Evolutionary conservation across 1,139 yeast species (phyloP).

Genomic region (Kurtzmaniella natalensis): DNA sequence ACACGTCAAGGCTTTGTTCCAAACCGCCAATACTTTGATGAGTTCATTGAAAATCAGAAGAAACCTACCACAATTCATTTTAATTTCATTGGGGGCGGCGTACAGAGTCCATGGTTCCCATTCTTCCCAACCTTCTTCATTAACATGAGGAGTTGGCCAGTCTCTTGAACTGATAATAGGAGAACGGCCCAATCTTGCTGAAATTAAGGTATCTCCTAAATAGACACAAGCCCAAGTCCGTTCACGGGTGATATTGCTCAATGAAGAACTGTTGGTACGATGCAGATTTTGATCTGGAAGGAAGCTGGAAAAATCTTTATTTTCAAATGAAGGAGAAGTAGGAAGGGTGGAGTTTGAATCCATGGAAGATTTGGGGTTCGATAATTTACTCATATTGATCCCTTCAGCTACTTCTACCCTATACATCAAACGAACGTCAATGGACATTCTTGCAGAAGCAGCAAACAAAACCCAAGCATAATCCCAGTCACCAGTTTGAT

Average conservation of each 20-base stretch:
- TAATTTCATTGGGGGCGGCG: slow-evolving; percentile 11
- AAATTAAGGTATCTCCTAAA: slow-evolving; percentile 18
- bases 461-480: slow-evolving; percentile 21
- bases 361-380: background rate
- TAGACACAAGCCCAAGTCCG: slow-evolving; percentile 24
- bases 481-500: slow-evolving; percentile 23
- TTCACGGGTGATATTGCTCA: slow-evolving; percentile 17
- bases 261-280: slow-evolving; percentile 3
- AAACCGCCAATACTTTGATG: slow-evolving; percentile 13
- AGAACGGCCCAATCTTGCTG: slow-evolving; percentile 21
- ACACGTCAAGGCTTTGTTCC: slow-evolving; percentile 20
- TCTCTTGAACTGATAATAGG: slow-evolving; percentile 20
- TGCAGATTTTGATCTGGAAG: background rate
- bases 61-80: slow-evolving; percentile 18
- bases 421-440: slow-evolving; percentile 22
- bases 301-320: too few species aligned
- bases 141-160: slow-evolving; percentile 20
- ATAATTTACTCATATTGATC: background rate
- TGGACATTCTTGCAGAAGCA: slow-evolving; percentile 22
- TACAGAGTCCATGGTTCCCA: slow-evolving; percentile 20
- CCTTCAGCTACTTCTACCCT: slow-evolving; percentile 11
- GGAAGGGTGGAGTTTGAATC: background rate
- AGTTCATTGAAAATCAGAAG: slow-evolving; percentile 17
- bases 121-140: slow-evolving; percentile 23
- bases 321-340: too few species aligned